Percentiles rank a stretch among this genome's conserved stretches.
Conservation (phyloP, 2,329 filamentous ascomycete genomes). For the Tothia fuscella region DNA sequence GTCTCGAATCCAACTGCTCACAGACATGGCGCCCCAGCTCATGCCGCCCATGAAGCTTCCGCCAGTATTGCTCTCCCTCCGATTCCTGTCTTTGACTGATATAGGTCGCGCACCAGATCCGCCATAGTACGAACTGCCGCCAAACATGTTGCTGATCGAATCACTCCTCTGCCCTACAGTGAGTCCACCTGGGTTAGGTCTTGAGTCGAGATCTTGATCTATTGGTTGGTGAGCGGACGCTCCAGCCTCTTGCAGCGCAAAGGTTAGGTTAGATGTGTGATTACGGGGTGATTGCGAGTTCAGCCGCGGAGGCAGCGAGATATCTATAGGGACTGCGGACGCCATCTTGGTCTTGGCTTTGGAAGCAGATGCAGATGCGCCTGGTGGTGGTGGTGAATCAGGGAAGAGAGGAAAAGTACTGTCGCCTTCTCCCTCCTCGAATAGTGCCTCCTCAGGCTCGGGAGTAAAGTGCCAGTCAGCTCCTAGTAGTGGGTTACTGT, state of each 20-base stretch:
- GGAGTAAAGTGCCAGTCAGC: constrained; percentile 15
- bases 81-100: constrained; percentile 43
- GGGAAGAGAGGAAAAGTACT: constrained; percentile 24
- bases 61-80: constrained; percentile 47
- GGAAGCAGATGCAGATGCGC: not conserved
- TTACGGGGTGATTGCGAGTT: constrained; percentile 48
- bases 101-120: constrained; percentile 48
- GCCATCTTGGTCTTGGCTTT: constrained; percentile 11
- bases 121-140: constrained; percentile 38
- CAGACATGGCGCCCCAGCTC: constrained; percentile 94
- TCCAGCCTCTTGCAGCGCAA: constrained; percentile 42
- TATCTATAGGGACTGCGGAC: constrained; percentile 41
- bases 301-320: constrained; percentile 40
- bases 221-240: constrained; percentile 19
- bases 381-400: constrained; percentile 17
- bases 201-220: too few relatives aligned
- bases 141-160: constrained; percentile 38
- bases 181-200: constrained; percentile 19
- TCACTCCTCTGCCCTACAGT: constrained; percentile 37
- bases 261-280: constrained; percentile 52
- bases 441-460: constrained; percentile 24
- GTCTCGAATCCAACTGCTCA: constrained; percentile 93
- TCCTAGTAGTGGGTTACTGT: not conserved
- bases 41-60: constrained; percentile 62
- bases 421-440: constrained; percentile 25